Conservation (phyloP, 1,284 basidiomycete species). For the Crucibulum cyathiforme region DNA sequence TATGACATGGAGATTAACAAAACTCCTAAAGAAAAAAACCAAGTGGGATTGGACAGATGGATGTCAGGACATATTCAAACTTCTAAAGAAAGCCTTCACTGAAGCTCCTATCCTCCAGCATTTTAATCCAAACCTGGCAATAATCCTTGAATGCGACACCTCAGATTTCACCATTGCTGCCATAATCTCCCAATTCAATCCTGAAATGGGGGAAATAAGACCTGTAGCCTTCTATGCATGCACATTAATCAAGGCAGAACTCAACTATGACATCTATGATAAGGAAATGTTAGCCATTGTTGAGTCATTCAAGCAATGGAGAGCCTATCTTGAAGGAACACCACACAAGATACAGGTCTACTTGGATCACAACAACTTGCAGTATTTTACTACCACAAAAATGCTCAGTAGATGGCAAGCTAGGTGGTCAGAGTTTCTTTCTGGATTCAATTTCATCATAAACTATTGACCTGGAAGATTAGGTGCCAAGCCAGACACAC, state of each 20-base stretch:
- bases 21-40: neutral
- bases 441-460: neutral
- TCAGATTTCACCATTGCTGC: slow-evolving; percentile 8
- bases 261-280: slow-evolving; percentile 19
- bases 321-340: neutral
- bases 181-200: slow-evolving; percentile 1
- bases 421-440: neutral
- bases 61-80: neutral
- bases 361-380: too few relatives aligned
- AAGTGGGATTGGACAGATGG: neutral
- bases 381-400: too few relatives aligned
- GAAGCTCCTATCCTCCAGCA: neutral
- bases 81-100: neutral
- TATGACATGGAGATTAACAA: neutral
- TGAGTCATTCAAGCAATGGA: slow-evolving; percentile 34
- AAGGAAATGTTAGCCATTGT: slow-evolving; percentile 25
- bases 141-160: slow-evolving; percentile 6
- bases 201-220: slow-evolving; percentile 1
- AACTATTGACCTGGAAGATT: neutral
- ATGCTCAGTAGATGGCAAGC: too few relatives aligned
- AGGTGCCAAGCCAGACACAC: neutral
- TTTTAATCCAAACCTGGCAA: neutral
- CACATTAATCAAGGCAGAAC: slow-evolving; percentile 4
- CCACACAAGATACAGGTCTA: too few relatives aligned
- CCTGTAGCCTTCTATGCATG: slow-evolving; percentile 9